Evolutionary conservation across 2,329 filamentous ascomycete genomes (phyloP), one percentile per base, ranked within the genome.

Genomic region (Ceratocystis alfenasii): DNA sequence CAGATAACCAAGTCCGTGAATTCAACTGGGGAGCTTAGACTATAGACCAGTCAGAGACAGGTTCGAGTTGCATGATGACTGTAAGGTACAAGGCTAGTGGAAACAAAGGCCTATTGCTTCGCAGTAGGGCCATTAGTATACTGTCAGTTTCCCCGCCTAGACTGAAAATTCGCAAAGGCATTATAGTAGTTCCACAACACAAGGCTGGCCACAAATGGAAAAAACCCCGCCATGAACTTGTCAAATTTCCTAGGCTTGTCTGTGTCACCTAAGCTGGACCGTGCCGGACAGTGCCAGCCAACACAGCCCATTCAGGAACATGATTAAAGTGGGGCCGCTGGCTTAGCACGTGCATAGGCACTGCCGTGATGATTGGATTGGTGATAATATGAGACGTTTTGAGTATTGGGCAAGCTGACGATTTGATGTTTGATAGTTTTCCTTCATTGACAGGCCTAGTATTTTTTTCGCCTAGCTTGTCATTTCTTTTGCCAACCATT

Each of bases 191-290:
- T 53, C 48, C 48, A 1, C 53, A 59, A 6, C 25, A 33, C 28
- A 30, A 33, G 28, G 53, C 53, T 59, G 53, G 22, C 53, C 30
- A n/a, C 53, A 57, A 57, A 33, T 30, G 8, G 48, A 5, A 25
- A 57, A 59, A 36, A 7, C 55, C 55, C 55, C 55, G 12, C 55
- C 28, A 20, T 30, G 20, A 59, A 59, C 30, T 33, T 36, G 55
- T 7, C 25, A 59, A 59, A 36, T 36, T 59, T 59, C 55, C 3
- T 30, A 59, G 17, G 20, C 30, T 33, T 36, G 55, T 59, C 55
- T 59, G 55, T 59, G 55, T 59, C 55, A 59, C 55, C 55, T 12
- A 33, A 59, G 33, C 28, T 59, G 28, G 30, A 59, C 55, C 55
- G 55, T 59, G 55, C 55, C 28, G 55, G 25, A 36, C 28, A 59